phyloP scores from a whole-genome alignment of 2,329 filamentous ascomycete species.

The Fusarium nanum region DNA sequence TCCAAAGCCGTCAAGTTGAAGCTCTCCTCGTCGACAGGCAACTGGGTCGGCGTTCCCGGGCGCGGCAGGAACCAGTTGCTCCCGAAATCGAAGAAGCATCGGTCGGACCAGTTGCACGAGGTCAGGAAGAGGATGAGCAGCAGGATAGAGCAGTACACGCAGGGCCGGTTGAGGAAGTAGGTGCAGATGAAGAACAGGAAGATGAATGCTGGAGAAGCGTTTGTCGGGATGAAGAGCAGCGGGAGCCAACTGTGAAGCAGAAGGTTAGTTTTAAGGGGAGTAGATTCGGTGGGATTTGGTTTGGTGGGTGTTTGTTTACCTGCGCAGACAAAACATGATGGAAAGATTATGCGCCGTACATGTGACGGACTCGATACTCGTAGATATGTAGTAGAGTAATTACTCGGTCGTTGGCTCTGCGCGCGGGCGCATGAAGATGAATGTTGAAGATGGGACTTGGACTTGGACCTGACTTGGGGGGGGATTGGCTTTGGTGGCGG shows the following conservation, averaged over 20 bases:
- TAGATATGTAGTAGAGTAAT: not conserved
- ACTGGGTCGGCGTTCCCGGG: slow-evolving; percentile 51
- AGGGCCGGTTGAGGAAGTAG: slow-evolving; percentile 95
- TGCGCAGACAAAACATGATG: slow-evolving; percentile 72
- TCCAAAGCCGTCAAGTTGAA: slow-evolving; percentile 64
- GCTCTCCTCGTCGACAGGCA: slow-evolving; percentile 43
- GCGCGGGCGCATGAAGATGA: slow-evolving; percentile 29
- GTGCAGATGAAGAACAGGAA: slow-evolving; percentile 91
- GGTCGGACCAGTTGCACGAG: slow-evolving; percentile 88
- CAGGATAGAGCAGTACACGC: slow-evolving; percentile 96
- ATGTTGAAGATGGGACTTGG: slow-evolving; percentile 1
- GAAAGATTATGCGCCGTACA: slow-evolving; percentile 28
- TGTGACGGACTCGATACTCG: slow-evolving; percentile 8
- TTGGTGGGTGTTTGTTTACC: slow-evolving; percentile 55
- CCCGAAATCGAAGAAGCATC: slow-evolving; percentile 91
- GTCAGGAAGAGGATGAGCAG: slow-evolving; percentile 95
- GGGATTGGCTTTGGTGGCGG: slow-evolving; percentile 12
- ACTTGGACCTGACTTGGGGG: not conserved
- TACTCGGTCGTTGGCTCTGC: slow-evolving; percentile 7
- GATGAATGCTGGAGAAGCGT: slow-evolving; percentile 86
- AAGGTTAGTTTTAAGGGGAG: slow-evolving; percentile 15
- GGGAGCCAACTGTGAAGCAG: slow-evolving; percentile 78
- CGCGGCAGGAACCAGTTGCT: slow-evolving; percentile 95
- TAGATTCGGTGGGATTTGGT: not conserved
- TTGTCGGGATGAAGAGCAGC: slow-evolving; percentile 88